Evolutionary conservation across 345 rosid species (phyloP).

Genomic region (Iberis pinnata): DNA sequence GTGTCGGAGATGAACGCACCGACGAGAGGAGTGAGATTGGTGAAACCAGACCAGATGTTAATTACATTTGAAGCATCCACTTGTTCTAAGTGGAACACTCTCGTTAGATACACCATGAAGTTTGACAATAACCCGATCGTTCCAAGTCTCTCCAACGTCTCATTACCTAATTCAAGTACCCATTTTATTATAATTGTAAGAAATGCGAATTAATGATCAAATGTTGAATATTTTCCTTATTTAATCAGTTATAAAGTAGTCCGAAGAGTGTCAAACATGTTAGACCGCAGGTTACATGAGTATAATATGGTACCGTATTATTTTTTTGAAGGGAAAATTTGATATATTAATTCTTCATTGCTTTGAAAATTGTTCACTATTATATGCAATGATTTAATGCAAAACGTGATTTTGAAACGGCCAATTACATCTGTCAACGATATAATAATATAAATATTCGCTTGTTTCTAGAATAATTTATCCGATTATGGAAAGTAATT

Average conservation of each 20-base stretch:
- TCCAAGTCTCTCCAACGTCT: constrained; percentile 70
- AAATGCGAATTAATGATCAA: too few relatives aligned
- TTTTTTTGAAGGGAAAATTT: too few relatives aligned
- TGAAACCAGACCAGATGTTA: constrained; percentile 56
- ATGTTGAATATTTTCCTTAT: too few relatives aligned
- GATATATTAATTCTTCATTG: too few relatives aligned
- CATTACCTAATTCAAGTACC: constrained; percentile 42
- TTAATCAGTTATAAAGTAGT: not conserved
- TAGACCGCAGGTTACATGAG: constrained; percentile 20
- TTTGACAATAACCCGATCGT: constrained; percentile 53
- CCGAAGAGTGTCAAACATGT: constrained; percentile 6
- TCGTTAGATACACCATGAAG: constrained; percentile 55
- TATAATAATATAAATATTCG: not conserved
- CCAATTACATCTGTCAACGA: not conserved
- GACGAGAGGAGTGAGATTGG: constrained; percentile 50
- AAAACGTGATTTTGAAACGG: constrained; percentile 9
- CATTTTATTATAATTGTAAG: too few relatives aligned
- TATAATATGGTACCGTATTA: too few relatives aligned
- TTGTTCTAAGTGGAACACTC: constrained; percentile 49
- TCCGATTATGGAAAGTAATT: not conserved
- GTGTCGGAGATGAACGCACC: constrained; percentile 69
- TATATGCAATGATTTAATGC: constrained; percentile 3
- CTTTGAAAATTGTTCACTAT: too few relatives aligned
- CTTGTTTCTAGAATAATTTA: not conserved
- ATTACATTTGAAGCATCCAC: constrained; percentile 46